phyloP scores from a whole-genome alignment of 2,329 filamentous ascomycete genomes.

The Hypoxylon sp. region DNA sequence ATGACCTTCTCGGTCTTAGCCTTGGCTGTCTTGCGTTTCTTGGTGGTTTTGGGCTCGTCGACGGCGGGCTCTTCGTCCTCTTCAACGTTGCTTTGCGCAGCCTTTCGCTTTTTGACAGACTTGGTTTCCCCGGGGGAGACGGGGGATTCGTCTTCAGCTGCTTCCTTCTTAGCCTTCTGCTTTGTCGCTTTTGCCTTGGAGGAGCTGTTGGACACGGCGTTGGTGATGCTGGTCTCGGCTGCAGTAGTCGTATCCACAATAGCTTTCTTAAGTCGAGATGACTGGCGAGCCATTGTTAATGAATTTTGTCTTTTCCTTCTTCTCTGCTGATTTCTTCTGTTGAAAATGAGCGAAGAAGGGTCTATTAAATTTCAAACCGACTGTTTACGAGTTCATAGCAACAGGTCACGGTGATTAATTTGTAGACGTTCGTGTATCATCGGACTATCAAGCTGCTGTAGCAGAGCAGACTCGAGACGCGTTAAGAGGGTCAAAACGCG shows the following conservation, averaged over 20 bases:
- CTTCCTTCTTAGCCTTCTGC: conserved; percentile 32
- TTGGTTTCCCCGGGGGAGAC: conserved; percentile 13
- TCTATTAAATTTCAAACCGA: background rate
- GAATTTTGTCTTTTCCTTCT: no score
- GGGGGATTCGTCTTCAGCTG: conserved; percentile 18
- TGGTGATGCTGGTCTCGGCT: conserved; percentile 31
- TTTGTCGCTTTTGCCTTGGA: conserved; percentile 32
- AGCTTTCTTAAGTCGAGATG: conserved; percentile 28
- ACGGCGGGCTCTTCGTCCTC: conserved; percentile 28
- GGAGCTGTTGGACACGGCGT: conserved; percentile 35
- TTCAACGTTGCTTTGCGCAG: conserved; percentile 42
- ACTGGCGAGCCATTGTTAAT: conserved; percentile 34
- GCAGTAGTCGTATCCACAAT: conserved; percentile 24
- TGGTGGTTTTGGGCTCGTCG: conserved; percentile 39
- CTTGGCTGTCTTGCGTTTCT: conserved; percentile 55
- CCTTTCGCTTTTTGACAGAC: conserved; percentile 41
- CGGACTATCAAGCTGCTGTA: background rate
- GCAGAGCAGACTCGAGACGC: background rate
- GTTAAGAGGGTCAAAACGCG: conserved; percentile 22
- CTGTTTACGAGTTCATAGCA: background rate
- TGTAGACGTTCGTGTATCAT: background rate
- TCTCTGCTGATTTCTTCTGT: no score
- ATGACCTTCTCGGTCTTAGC: conserved; percentile 55
- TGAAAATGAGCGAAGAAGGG: no score
- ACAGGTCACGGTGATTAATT: background rate